Percentiles rank a stretch among this genome's conserved stretches.
Conservation (phyloP, 2,329 filamentous ascomycete genomes). For the Aspergillus terreus region DNA sequence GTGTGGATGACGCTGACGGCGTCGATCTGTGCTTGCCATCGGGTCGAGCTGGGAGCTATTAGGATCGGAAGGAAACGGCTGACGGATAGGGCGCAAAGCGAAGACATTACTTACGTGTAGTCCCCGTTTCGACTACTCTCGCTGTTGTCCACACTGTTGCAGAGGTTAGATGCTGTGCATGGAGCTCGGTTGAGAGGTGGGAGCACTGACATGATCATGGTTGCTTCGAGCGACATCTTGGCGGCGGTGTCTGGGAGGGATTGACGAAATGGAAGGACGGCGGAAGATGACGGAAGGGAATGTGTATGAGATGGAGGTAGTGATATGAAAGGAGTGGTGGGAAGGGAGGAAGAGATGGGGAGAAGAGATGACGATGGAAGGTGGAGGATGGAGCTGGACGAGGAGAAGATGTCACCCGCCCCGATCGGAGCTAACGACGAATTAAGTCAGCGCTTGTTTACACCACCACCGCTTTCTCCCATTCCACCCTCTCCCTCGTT, state of each 20-base stretch:
- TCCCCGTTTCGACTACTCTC: conserved; percentile 98
- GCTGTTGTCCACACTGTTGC: conserved; percentile 83
- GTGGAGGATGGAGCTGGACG: conserved; percentile 18
- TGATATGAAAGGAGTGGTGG: not conserved
- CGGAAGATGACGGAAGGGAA: not conserved
- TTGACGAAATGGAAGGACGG: not conserved
- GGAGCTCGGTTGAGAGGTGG: conserved; percentile 11
- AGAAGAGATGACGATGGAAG: conserved; percentile 4
- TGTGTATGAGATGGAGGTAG: not conserved
- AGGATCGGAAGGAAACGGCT: conserved; percentile 12
- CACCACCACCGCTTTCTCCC: conserved; percentile 24
- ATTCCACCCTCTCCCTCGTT: conserved; percentile 14
- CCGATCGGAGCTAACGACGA: conserved; percentile 17
- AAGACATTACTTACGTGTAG: conserved; percentile 54
- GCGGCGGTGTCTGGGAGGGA: conserved; percentile 27
- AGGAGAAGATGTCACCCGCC: conserved; percentile 17
- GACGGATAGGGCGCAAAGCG: not conserved
- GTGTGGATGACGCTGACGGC: conserved; percentile 94
- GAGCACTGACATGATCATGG: conserved; percentile 75
- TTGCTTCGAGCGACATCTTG: conserved; percentile 97
- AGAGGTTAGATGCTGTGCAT: conserved; percentile 16
- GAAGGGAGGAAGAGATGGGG: conserved; percentile 10
- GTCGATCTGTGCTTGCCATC: conserved; percentile 95
- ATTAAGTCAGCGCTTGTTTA: conserved; percentile 42
- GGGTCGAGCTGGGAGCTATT: conserved; percentile 65